A percentile compares a stretch with the other conserved stretches of the same genome.
Conservation (phyloP, 2,329 filamentous ascomycete species). For the Capronia coronata region DNA sequence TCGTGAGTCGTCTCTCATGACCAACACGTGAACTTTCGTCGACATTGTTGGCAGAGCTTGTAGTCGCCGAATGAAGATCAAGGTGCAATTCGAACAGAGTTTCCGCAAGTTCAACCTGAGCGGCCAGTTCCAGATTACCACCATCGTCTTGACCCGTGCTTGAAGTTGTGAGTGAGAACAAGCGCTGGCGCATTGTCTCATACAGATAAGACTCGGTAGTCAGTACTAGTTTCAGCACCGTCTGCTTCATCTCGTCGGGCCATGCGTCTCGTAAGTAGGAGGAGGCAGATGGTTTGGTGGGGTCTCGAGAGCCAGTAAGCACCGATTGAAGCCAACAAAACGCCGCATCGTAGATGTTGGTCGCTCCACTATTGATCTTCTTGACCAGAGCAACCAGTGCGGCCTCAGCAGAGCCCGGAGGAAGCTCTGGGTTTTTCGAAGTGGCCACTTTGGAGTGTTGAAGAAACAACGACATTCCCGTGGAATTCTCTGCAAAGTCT, state of each 20-base stretch:
- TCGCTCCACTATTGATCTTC: slow-evolving; percentile 42
- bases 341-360: slow-evolving; percentile 47
- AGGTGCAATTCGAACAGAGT: slow-evolving; percentile 61
- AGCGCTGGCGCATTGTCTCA: slow-evolving; percentile 34
- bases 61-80: slow-evolving; percentile 59
- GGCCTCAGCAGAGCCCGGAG: slow-evolving; percentile 36
- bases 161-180: slow-evolving; percentile 18
- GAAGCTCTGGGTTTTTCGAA: slow-evolving; percentile 37
- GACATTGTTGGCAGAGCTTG: slow-evolving; percentile 53
- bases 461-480: slow-evolving; percentile 49
- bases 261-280: slow-evolving; percentile 51
- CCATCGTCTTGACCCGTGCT: neutral
- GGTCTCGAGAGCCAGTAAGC: slow-evolving; percentile 29
- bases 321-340: slow-evolving; percentile 50
- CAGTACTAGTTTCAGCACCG: slow-evolving; percentile 48
- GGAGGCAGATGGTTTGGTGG: slow-evolving; percentile 32
- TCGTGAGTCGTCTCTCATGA: slow-evolving; percentile 53
- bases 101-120: slow-evolving; percentile 38
- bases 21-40: slow-evolving; percentile 45
- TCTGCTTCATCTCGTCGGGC: slow-evolving; percentile 51
- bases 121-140: slow-evolving; percentile 6
- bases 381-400: slow-evolving; percentile 39
- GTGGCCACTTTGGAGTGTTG: slow-evolving; percentile 47
- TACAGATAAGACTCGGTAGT: slow-evolving; percentile 51
- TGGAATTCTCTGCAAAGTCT: slow-evolving; percentile 43